Percentiles rank a stretch among this genome's conserved stretches.
These are phyloP conservation scores for Phytophthora rubi DNA, from an alignment of 352 stramenopile genomes.

Conservation along the genomic window DNA sequence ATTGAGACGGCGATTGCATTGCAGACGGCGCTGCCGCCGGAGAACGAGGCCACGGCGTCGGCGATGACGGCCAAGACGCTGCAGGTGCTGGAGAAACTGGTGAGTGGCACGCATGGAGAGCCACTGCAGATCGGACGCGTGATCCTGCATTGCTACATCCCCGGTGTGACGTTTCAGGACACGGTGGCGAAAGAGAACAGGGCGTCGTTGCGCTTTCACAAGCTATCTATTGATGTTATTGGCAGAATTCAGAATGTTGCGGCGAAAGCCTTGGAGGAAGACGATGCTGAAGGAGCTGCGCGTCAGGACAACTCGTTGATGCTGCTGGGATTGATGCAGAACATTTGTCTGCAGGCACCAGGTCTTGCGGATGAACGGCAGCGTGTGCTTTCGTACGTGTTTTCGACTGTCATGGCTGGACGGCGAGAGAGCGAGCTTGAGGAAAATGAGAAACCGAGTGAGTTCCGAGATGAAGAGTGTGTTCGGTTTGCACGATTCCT, in stretches of 20 bases:
- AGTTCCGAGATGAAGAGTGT: slow-evolving; percentile 62
- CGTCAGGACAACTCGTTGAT: slow-evolving; percentile 51
- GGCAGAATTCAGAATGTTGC: slow-evolving; percentile 39
- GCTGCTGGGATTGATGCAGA: slow-evolving; percentile 68
- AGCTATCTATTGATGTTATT: slow-evolving; percentile 62
- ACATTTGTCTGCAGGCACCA: slow-evolving; percentile 78
- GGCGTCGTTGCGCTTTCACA: slow-evolving; percentile 70
- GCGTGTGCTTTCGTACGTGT: slow-evolving; percentile 64
- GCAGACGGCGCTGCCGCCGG: slow-evolving; percentile 48
- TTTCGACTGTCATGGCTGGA: slow-evolving; percentile 45
- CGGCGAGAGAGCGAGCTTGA: slow-evolving; percentile 19
- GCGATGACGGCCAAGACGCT: slow-evolving; percentile 48
- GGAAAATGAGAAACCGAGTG: slow-evolving; percentile 14
- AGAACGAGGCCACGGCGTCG: slow-evolving; percentile 48
- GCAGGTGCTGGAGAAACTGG: slow-evolving; percentile 51
- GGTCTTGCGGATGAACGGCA: slow-evolving; percentile 76
- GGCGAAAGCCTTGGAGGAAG: slow-evolving; percentile 28
- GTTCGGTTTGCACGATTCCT: slow-evolving; percentile 73
- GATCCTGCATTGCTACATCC: slow-evolving; percentile 78
- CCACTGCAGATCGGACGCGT: slow-evolving; percentile 57
- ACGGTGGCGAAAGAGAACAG: slow-evolving; percentile 55
- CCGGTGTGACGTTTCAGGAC: slow-evolving; percentile 74
- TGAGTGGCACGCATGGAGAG: slow-evolving; percentile 64
- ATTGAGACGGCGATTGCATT: slow-evolving; percentile 71
- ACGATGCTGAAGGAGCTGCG: slow-evolving; percentile 40